Percentiles rank a stretch among this genome's conserved stretches.
Conservation (phyloP, 139 green algal genomes). For the Ulvella scutata region DNA sequence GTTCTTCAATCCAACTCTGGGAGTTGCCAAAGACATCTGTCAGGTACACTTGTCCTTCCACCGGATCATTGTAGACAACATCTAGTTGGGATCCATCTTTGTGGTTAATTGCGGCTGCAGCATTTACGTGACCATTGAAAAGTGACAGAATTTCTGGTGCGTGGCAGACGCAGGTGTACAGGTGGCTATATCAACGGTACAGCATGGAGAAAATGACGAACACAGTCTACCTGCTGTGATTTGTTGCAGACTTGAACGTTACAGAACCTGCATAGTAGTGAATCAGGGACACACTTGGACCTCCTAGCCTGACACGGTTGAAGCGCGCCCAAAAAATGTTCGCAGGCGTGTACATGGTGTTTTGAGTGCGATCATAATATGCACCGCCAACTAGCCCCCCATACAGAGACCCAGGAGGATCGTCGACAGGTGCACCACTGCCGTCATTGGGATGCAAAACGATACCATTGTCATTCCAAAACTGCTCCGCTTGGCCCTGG, state of each 20-base stretch:
- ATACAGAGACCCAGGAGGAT: no score
- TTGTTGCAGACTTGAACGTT: no score
- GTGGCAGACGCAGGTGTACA: no score
- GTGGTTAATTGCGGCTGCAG: neutral
- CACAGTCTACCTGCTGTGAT: no score
- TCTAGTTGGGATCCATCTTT: neutral
- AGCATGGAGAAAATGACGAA: no score
- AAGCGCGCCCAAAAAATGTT: neutral
- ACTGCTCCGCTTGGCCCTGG: neutral
- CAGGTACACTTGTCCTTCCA: neutral
- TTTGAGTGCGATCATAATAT: neutral
- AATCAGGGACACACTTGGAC: neutral
- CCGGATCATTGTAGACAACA: neutral
- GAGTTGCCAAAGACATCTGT: neutral
- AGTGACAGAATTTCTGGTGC: no score
- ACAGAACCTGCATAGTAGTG: no score
- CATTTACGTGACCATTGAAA: no score
- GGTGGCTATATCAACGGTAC: no score
- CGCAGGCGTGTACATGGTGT: neutral
- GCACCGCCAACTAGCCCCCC: neutral
- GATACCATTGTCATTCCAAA: neutral
- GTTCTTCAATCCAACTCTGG: neutral
- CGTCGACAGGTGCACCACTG: neutral
- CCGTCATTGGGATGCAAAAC: neutral
- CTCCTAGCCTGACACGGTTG: neutral